Evolutionary conservation across 2,329 filamentous ascomycete species (phyloP), one percentile per base, ranked within the genome.

Genomic region (Aspergillus tubingensis): DNA sequence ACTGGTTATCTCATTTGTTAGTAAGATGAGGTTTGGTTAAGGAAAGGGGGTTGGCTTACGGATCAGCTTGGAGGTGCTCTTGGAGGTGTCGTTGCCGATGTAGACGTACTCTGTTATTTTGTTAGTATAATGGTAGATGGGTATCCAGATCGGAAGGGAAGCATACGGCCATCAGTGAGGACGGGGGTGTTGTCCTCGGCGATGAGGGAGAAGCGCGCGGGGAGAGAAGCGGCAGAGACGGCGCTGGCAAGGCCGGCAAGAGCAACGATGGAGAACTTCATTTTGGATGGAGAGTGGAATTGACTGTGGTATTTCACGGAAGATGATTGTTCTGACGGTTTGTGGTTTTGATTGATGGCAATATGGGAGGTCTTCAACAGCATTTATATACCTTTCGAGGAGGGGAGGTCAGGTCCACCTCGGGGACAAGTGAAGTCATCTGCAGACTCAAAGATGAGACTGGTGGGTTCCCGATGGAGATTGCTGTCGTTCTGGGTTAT

Each of bases 231-330:
- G 17, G 69, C 69, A 23, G 57, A 62, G 59, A 68, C 60, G 43
- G 67, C 66, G 53, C 65, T 63, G 56, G 59, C 59, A 21, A 72
- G 65, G 50, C 57, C 64, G 21, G 65, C 59, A 53, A 70, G 59
- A 30, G 68, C 53, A 58, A 68, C 65, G 47, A 70, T 55, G 17
- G 68, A 67, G 65, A 72, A 69, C 60, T 70, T 70, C 70, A 72
- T 71, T 62, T 54, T 69, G 60, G 52, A 47, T 53, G 19, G 17
- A 54, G 3, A 27, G 49, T 48, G 41, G 13, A 3, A 3, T 19
- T 25, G 47, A 32, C 10, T n/a, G n/a, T 49, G 17, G 6, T 49
- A n/a, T 30, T 47, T 21, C 19, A 25, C 2, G 38, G 13, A 44
- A 8, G 19, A 15, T 25, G 17, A 11, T 38, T 5, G 8, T 32